phyloP scores from a whole-genome alignment of 2,329 filamentous ascomycete genomes.

The Diplodia mutila region DNA sequence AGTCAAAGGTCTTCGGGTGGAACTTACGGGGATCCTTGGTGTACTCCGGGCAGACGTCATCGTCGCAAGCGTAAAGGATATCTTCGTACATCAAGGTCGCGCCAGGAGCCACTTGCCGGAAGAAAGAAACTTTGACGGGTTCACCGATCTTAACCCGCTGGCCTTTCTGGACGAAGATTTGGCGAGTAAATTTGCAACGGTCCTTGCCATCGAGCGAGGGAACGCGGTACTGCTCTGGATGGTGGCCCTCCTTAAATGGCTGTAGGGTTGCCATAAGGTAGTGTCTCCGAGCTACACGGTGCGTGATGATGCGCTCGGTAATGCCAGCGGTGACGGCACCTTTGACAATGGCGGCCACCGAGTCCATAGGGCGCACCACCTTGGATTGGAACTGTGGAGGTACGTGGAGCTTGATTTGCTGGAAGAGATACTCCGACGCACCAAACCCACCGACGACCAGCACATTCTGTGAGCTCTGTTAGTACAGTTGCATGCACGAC shows the following conservation, averaged over 20 bases:
- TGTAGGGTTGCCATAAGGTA: conserved; percentile 99
- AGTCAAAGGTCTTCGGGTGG: neutral
- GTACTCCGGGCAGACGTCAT: conserved; percentile 97
- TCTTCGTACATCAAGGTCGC: conserved; percentile 99
- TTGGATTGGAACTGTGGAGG: conserved; percentile 98
- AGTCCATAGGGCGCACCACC: conserved; percentile 98
- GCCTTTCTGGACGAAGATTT: conserved; percentile 98
- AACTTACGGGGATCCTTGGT: conserved; percentile 98
- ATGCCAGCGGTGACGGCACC: conserved; percentile 97
- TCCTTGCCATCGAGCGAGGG: conserved; percentile 96
- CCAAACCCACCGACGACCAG: conserved; percentile 97
- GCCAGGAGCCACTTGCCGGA: conserved; percentile 94
- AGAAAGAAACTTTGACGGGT: conserved; percentile 98
- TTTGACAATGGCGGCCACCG: conserved; percentile 97
- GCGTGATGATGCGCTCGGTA: conserved; percentile 93
- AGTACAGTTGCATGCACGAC: neutral
- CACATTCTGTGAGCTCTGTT: conserved; percentile 67
- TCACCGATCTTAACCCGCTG: conserved; percentile 99
- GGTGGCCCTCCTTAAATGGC: conserved; percentile 98
- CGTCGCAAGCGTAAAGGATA: conserved; percentile 95
- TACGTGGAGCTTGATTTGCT: conserved; percentile 98
- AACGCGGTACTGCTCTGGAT: conserved; percentile 96
- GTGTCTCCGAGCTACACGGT: conserved; percentile 93
- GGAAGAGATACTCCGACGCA: conserved; percentile 97
- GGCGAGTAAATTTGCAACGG: conserved; percentile 95